Conservation (phyloP, 1,139 yeast species). For the Pneumocystis sp. region DNA sequence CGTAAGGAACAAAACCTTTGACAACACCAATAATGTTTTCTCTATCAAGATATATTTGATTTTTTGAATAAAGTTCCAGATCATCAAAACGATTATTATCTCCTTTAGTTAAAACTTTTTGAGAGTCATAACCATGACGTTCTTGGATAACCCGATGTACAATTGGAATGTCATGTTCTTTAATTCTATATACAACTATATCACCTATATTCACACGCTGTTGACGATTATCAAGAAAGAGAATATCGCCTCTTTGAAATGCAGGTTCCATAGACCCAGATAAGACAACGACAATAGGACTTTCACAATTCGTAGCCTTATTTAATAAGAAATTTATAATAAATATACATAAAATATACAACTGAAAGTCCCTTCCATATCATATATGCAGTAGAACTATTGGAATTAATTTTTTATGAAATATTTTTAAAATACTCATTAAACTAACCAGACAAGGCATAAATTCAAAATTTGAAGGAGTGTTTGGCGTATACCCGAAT, state of each 20-base stretch:
- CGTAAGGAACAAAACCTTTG: constrained; percentile 75
- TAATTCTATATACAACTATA: constrained; percentile 82
- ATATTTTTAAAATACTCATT: neutral
- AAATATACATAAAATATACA: neutral
- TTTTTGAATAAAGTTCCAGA: constrained; percentile 63
- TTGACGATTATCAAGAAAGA: constrained; percentile 81
- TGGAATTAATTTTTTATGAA: constrained; percentile 24
- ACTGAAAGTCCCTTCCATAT: constrained; percentile 69
- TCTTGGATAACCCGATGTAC: constrained; percentile 89
- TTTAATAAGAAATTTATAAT: neutral
- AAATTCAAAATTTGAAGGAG: constrained; percentile 48
- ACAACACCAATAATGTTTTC: constrained; percentile 80
- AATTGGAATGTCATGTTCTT: constrained; percentile 72
- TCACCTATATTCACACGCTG: constrained; percentile 67
- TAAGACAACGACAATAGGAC: constrained; percentile 91
- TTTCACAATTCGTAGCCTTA: constrained; percentile 63
- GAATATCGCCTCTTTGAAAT: constrained; percentile 91
- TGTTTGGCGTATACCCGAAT: constrained; percentile 19
- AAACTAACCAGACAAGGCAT: constrained; percentile 37
- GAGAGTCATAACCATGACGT: constrained; percentile 29
- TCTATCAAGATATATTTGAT: constrained; percentile 62
- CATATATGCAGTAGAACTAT: constrained; percentile 61
- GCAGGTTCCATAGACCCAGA: constrained; percentile 99
- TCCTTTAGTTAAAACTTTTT: constrained; percentile 70
- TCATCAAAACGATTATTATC: constrained; percentile 92